Percentiles rank a stretch among this genome's conserved stretches.
Evolutionary conservation across 1,284 basidiomycete species (phyloP).

Genomic region (Cystobasidium sp.): DNA sequence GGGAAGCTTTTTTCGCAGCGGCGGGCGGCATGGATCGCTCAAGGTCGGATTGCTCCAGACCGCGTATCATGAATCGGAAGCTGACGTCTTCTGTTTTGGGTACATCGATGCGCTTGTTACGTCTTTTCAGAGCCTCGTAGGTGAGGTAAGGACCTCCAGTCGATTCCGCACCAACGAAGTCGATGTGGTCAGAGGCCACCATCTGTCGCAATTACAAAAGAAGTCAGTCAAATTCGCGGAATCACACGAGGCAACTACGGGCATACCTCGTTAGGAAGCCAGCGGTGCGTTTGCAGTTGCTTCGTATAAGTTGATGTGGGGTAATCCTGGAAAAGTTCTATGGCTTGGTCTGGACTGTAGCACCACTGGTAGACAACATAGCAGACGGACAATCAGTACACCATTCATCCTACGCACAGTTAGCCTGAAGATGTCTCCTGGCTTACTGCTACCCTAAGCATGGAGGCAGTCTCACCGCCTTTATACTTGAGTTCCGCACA

Average conservation of each 20-base stretch:
- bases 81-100: slow-evolving; percentile 9
- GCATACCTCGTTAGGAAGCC: slow-evolving; percentile 17
- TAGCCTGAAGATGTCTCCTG: not conserved
- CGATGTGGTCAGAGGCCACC: slow-evolving; percentile 23
- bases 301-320: not conserved
- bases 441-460: slow-evolving; percentile 14
- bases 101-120: not conserved
- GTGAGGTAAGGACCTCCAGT: slow-evolving; percentile 9
- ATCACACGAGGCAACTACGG: not conserved
- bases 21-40: not conserved
- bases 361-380: slow-evolving; percentile 13
- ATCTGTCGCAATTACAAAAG: not conserved
- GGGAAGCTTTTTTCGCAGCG: not conserved
- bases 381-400: not conserved
- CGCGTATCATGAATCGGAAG: slow-evolving; percentile 4
- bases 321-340: not conserved
- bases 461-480: not conserved
- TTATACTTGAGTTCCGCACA: slow-evolving; percentile 12
- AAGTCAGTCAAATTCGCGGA: too few relatives aligned
- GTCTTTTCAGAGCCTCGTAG: not conserved
- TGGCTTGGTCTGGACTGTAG: slow-evolving; percentile 19
- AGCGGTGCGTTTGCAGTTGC: slow-evolving; percentile 3
- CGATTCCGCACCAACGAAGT: slow-evolving; percentile 16
- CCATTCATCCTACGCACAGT: not conserved
- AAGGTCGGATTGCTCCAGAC: slow-evolving; percentile 23